Evolutionary conservation across 2,329 filamentous ascomycete species (phyloP), one percentile per base, ranked within the genome.

Genomic region (Trichophyton benhamiae): DNA sequence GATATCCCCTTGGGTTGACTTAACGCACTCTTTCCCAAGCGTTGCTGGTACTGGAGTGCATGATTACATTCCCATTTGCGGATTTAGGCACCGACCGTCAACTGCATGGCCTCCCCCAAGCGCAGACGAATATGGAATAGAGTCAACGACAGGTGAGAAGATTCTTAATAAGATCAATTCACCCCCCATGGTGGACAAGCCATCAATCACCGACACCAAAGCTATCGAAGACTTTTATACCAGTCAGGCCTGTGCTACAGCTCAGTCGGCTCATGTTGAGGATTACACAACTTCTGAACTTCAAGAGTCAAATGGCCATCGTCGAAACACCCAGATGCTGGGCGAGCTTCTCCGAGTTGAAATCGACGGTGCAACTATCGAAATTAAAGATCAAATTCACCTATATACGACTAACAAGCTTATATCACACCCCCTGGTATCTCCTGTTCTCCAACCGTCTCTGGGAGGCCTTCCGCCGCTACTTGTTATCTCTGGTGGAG

Each of bases 21-120:
- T 97, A 60, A 95, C 90, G 0, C 92, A 97, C 71, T 96, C 91
- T 0, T 97, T 97, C 65, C 94, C 94, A 0, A 96, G 91, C 66
- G 82, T 96, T n/a, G 82, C 83, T 1, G 82, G 79, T 3, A 83
- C 90, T 46, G 85, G 83, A 58, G 82, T 83, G 0, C 75, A 89
- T 58, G 94, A 99, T 71, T 97, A 96, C 68, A 92, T 99, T 38
- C 94, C 94, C 3, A 76, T 85, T 0, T 81, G 87, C 66, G 94
- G 94, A 0, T 97, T 99, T 68, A 86, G 95, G 65, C 91, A 97
- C 67, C 90, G 87, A 68, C 94, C 92, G 0, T 96, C 90, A 0
- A 78, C 82, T 60, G 85, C 88, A n/a, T 99, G 94, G 94, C 94
- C 94, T 9, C 92, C 92, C 0, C 89, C 91, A 2, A 92, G 90